These are phyloP conservation scores for Myochromella boudieri DNA, from an alignment of 768 basidiomycete genomes.

Conservation along the genomic window DNA sequence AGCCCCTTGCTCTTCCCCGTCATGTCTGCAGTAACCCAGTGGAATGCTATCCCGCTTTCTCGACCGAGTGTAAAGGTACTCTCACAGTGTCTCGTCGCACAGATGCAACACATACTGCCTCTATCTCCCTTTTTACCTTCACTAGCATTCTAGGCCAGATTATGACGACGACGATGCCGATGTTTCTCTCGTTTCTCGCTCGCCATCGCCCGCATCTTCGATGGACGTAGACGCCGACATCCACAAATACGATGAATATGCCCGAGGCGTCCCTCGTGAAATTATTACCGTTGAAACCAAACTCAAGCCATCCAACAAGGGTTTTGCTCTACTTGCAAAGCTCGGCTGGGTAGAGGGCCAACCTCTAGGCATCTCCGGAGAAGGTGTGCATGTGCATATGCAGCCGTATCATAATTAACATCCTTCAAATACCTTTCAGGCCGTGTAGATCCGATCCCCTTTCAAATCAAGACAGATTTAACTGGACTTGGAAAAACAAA, in stretches of 20 bases:
- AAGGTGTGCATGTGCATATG: constrained; percentile 54
- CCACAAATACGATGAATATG: constrained; percentile 68
- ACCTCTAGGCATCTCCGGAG: constrained; percentile 71
- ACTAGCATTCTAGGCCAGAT: constrained; percentile 66
- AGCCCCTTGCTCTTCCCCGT: too few species aligned
- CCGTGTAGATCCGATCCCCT: constrained; percentile 81
- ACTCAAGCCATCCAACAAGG: constrained; percentile 77
- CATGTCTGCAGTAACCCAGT: too few species aligned
- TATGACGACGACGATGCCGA: constrained; percentile 62
- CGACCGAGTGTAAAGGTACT: constrained; percentile 65
- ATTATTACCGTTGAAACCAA: constrained; percentile 80
- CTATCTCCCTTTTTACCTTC: constrained; percentile 41
- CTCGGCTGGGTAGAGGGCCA: constrained; percentile 84
- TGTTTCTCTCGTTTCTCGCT: constrained; percentile 70
- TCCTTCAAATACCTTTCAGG: constrained; percentile 38
- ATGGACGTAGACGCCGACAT: constrained; percentile 53
- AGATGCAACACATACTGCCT: constrained; percentile 54
- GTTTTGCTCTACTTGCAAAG: constrained; percentile 77
- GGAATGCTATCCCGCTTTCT: constrained; percentile 36
- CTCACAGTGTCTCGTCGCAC: constrained; percentile 45
- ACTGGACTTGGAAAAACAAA: constrained; percentile 78
- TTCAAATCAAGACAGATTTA: constrained; percentile 73
- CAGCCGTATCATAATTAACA: not conserved
- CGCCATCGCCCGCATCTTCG: constrained; percentile 64
- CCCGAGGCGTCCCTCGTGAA: constrained; percentile 51